Base-by-base conservation (phyloP, 176 grass and related monocot species). In the Zoysia pacifica region DNA sequence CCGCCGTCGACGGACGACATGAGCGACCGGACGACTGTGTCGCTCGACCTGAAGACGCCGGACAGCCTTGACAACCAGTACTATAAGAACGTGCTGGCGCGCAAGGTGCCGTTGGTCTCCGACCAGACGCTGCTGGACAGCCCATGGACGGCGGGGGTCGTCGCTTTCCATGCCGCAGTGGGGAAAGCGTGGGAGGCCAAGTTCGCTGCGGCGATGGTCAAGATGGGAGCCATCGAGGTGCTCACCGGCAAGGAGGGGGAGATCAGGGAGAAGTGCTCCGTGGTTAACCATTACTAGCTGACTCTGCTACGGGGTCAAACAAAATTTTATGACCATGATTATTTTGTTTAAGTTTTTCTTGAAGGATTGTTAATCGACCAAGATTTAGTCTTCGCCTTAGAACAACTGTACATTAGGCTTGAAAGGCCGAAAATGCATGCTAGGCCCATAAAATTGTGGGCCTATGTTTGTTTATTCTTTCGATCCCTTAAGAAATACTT, bases 121-220 rank as follows among this genome's bases (percentile, higher is more conserved):
- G 90, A 91, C 70, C 90, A 91, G 70, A 55, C 73, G 55, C 48
- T 88, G 74, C 83, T 83, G 11, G 60, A 73, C 19, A 81, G 79
- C 65, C 16, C 56, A 2, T 13, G 11, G 51, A 91, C 86, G 0
- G 74, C 74, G 4, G 61, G 67, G 14, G 9, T 90, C 69, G 83
- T 86, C 13, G 62, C 51, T 7, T 73, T 72, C 74, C 52, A 82
- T 12, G 79, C 83, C 38, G 44, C 78, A 2, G 46, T 52, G 0
- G 83, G 62, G 0, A 2, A 36, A 14, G 69, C 70, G 7, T 84
- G 80, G 81, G 62, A 74, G 62, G 44, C 61, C 51, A 88, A 79
- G 75, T 88, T 88, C 8, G 81, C 81, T 3, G 62, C 47, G 14
- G 81, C 86, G 0, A 88, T 88, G 75, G 63, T 84, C 46, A 84